Conservation (phyloP, 2,329 filamentous ascomycete species). For the Hirsutella thompsonii region DNA sequence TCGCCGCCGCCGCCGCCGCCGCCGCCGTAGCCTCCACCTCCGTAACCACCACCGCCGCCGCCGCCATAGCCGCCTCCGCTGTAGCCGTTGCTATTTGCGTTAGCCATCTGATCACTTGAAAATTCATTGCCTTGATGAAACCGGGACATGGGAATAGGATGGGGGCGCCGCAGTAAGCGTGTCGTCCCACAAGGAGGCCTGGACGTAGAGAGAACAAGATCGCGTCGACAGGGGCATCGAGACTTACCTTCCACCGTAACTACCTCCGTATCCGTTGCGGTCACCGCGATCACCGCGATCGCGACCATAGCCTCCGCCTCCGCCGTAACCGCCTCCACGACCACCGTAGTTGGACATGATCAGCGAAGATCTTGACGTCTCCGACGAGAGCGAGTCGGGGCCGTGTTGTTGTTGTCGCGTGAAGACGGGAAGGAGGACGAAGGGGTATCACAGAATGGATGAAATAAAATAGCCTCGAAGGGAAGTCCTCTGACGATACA, state of each 20-base stretch:
- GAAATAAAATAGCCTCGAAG: background rate
- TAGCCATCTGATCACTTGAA: background rate
- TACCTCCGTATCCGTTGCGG: conserved; percentile 16
- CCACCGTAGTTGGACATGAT: conserved; percentile 34
- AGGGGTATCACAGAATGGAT: background rate
- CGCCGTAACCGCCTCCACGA: conserved; percentile 17
- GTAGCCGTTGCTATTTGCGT: conserved; percentile 16
- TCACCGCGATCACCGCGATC: conserved; percentile 32
- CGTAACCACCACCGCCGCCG: conserved; percentile 22
- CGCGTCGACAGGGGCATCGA: background rate
- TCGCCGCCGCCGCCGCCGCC: conserved; percentile 65
- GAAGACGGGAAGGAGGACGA: conserved; percentile 1
- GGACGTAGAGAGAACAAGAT: background rate
- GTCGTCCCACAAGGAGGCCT: background rate
- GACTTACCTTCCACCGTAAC: conserved; percentile 25
- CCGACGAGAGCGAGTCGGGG: background rate
- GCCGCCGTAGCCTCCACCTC: conserved; percentile 20
- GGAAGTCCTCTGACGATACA: conserved; percentile 10
- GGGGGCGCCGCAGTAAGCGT: background rate
- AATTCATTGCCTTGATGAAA: background rate
- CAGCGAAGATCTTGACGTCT: conserved; percentile 9
- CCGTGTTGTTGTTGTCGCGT: conserved; percentile 2
- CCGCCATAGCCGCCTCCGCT: conserved; percentile 13
- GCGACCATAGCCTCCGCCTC: conserved; percentile 25
- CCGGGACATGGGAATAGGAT: background rate